Evolutionary conservation across 192 early-diverging fungal genomes (phyloP).

Genomic region (Rhizophagus sp.): DNA sequence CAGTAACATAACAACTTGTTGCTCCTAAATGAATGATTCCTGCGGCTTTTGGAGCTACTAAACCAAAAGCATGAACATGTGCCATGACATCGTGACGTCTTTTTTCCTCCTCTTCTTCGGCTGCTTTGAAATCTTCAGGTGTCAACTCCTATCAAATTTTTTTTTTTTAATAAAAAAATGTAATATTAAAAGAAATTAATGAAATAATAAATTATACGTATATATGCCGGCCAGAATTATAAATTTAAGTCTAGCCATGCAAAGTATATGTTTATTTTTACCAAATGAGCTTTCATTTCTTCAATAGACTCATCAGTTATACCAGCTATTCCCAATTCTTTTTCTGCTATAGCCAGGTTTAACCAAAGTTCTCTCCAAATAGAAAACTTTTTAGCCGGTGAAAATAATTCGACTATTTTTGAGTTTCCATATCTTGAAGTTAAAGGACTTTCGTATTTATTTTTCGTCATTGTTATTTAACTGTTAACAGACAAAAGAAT

Average conservation of each 20-base stretch:
- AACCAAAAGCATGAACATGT: conserved; percentile 96
- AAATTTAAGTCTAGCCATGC: no score
- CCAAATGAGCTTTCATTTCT: conserved; percentile 87
- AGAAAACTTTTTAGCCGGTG: conserved; percentile 91
- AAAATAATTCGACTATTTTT: conserved; percentile 97
- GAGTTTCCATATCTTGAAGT: conserved; percentile 95
- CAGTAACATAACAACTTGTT: conserved; percentile 98
- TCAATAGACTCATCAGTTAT: conserved; percentile 85
- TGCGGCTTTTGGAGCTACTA: conserved; percentile 82
- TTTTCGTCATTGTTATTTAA: not conserved
- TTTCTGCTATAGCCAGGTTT: conserved; percentile 89
- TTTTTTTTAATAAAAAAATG: not conserved
- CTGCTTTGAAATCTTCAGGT: conserved; percentile 90
- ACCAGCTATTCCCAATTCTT: conserved; percentile 85
- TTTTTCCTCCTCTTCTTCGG: conserved; percentile 88
- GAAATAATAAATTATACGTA: no score
- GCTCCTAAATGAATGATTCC: conserved; percentile 97
- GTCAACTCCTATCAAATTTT: not conserved
- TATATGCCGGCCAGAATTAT: no score
- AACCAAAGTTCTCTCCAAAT: conserved; percentile 98
- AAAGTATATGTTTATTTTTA: conserved; percentile 9
- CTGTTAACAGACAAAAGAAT: no score
- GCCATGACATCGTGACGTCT: conserved; percentile 99
- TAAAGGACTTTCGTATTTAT: conserved; percentile 92
- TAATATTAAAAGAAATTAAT: no score